Evolutionary conservation across 2,329 filamentous ascomycete species (phyloP), one percentile per base, ranked within the genome.

Genomic region (Cladophialophora bantiana): DNA sequence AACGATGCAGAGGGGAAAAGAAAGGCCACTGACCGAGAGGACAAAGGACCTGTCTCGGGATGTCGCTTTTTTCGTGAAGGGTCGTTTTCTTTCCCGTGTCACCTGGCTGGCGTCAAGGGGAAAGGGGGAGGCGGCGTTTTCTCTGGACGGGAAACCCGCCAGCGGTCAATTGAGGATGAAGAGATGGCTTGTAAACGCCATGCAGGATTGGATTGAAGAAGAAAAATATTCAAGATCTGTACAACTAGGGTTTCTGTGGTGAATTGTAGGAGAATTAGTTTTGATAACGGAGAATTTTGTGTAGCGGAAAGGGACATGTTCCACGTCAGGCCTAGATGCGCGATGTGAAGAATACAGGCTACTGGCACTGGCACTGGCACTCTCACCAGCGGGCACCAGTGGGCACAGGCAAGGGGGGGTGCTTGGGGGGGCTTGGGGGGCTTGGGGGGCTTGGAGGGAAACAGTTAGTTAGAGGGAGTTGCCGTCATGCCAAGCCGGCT

Each of bases 21-120:
- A 40, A 20, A 62, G 13, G 54, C 50, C 48, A 67, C 69, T 69
- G 61, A 71, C 69, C 64, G 67, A 61, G 38, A 65, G 63, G 59
- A 71, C 67, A 69, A 69, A 71, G 67, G 62, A 69, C n/a, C 52
- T 71, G 69, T 71, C 69, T 71, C 69, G 67, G 69, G 67, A 68
- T 56, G 53, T 61, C 63, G 34, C 65, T 60, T 58, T 38, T 57
- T 62, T 60, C 40, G 57, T 64, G 62, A 62, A 63, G 38, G 55
- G 59, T 58, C 45, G 62, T 64, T 38, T 36, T 52, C 35, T 36
- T 20, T 50, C 32, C 62, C 59, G 68, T 68, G 66, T 68, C 65
- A 70, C 66, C 60, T 53, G 38, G 61, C 50, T 35, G 68, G 18
- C 42, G 62, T 68, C 65, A 64, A 42, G 57, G 57, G 52, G 62